Evolutionary conservation across 2,329 filamentous ascomycete genomes (phyloP), one percentile per base, ranked within the genome.

Genomic region (Lanzia echinophila): DNA sequence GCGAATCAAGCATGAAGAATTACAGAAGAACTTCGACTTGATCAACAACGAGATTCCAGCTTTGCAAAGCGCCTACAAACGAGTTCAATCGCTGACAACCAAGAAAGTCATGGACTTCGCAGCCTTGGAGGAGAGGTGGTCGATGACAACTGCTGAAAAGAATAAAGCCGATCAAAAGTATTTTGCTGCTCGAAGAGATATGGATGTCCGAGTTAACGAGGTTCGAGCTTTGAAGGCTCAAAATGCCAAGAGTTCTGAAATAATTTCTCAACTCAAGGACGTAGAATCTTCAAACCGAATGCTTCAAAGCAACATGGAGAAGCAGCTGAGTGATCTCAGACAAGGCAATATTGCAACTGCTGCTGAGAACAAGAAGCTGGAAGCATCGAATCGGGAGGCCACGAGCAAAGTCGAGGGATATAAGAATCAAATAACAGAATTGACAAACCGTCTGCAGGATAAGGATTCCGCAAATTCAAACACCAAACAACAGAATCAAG

Each of bases 81-180:
- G 91, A 70, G 88, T 91, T 50, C 89, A 91, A 67, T 83, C 84
- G 20, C 71, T 96, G 55, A 90, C 90, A 7, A 85, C 86, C 49
- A 92, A 90, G 73, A 97, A 96, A 71, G 83, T 95, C 33, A 79
- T 86, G 63, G 90, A 96, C 58, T 83, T 88, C 50, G 75, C 78
- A 6, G 76, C 79, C 3, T 74, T 90, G 66, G 91, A 97, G 71
- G 90, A 96, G 54, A 87, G 86, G 58, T 76, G 92, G 36, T 74
- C 82, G 17, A 76, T 87, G 22, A 73, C 95, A 19, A 82, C 82
- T 39, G 88, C 90, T 0, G 90, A 99, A 71, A 99, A 99, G 74
- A 84, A 86, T 60, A 97, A 96, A 71, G 92, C 92, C 1, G 94
- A 99, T 66, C 92, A 97, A 67, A 97, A 97, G 71, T 99, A 95